Conservation (phyloP, 2,329 filamentous ascomycete genomes). For the Hypocrella siamensis region DNA sequence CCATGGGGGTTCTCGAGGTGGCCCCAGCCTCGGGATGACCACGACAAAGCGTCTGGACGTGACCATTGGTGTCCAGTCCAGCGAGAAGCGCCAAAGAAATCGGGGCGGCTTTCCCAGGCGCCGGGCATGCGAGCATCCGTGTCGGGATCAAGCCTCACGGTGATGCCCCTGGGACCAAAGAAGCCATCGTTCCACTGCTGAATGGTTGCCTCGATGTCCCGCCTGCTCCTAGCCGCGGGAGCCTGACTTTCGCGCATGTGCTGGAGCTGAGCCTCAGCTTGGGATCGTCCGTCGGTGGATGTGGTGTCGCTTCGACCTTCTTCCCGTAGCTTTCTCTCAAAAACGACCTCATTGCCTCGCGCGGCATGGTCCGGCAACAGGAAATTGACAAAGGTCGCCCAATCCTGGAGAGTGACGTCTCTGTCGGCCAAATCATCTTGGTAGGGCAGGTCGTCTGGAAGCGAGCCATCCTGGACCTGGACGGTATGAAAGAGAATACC, state of each 20-base stretch:
- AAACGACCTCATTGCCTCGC: slow-evolving; percentile 26
- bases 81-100: no score
- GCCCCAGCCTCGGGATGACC: slow-evolving; percentile 1
- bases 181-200: slow-evolving; percentile 42
- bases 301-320: slow-evolving; percentile 18
- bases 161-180: slow-evolving; percentile 33
- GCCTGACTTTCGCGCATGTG: slow-evolving; percentile 12
- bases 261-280: slow-evolving; percentile 26
- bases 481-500: slow-evolving; percentile 18
- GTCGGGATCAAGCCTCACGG: slow-evolving; percentile 17
- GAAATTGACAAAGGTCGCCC: slow-evolving; percentile 43
- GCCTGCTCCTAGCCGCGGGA: slow-evolving; percentile 10
- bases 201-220: slow-evolving; percentile 23
- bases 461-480: slow-evolving; percentile 16
- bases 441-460: slow-evolving; percentile 28
- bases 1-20: slow-evolving; percentile 4
- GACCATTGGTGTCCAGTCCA: no score
- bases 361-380: slow-evolving; percentile 32
- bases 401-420: slow-evolving; percentile 36
- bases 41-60: no score
- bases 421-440: slow-evolving; percentile 19
- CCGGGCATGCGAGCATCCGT: slow-evolving; percentile 10
- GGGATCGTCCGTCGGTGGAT: slow-evolving; percentile 8
- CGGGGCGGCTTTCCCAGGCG: slow-evolving; percentile 6
- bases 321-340: slow-evolving; percentile 31